These are phyloP conservation scores for Fusarium tuaranense DNA, from an alignment of 2,329 filamentous ascomycete genomes.

Conservation along the genomic window DNA sequence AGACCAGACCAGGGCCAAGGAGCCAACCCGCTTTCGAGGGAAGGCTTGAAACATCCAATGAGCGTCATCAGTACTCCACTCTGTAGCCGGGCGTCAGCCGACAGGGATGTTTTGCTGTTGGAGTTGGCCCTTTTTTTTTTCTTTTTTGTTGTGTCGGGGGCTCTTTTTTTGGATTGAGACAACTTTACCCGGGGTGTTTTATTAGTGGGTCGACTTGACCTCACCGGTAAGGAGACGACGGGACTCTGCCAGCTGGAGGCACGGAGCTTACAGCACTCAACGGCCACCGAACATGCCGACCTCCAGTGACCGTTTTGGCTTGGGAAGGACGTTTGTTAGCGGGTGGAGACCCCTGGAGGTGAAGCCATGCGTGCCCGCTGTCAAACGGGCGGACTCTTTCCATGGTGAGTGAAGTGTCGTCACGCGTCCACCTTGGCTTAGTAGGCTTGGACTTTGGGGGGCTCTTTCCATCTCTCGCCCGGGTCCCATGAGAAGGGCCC, in stretches of 20 bases:
- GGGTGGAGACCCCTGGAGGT: constrained; percentile 23
- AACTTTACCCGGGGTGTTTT: constrained; percentile 30
- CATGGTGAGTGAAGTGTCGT: constrained; percentile 8
- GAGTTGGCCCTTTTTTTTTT: constrained; percentile 15
- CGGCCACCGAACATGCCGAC: constrained; percentile 22
- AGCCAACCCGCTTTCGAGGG: constrained; percentile 9
- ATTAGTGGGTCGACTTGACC: constrained; percentile 15
- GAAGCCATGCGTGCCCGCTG: constrained; percentile 13
- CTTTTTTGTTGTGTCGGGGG: neutral
- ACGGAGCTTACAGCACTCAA: constrained; percentile 7
- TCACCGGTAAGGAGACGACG: constrained; percentile 1
- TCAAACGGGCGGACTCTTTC: constrained; percentile 9
- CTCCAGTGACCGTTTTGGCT: constrained; percentile 21
- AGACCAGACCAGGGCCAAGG: constrained; percentile 18
- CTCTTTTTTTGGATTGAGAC: constrained; percentile 37
- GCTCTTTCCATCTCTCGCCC: constrained; percentile 27
- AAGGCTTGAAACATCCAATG: constrained; percentile 24
- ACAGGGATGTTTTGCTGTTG: constrained; percentile 14
- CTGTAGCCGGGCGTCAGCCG: constrained; percentile 32
- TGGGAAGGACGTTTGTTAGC: constrained; percentile 23
- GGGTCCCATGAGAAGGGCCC: constrained; percentile 22
- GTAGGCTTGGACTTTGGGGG: neutral
- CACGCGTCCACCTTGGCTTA: constrained; percentile 14
- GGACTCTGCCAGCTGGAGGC: neutral
- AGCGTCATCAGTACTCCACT: constrained; percentile 20